Evolutionary conservation across 176 grass and related monocot genomes (phyloP).

Genomic region (Bothriochloa decipiens): DNA sequence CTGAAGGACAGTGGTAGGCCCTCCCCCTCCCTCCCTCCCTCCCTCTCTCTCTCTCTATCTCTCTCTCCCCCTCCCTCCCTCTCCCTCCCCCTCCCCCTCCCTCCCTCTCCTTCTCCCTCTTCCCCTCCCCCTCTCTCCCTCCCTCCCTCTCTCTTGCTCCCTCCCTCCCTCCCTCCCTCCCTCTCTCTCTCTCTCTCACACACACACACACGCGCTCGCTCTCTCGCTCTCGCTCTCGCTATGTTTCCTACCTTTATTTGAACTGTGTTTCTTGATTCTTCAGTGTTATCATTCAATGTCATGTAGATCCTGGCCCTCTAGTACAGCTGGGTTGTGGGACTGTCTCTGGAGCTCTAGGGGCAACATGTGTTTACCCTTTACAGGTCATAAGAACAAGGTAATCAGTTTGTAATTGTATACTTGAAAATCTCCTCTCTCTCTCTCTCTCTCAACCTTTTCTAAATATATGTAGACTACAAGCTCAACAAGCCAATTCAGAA

Average conservation of each 20-base stretch:
- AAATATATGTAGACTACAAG: constrained; percentile 89
- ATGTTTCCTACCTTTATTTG: constrained; percentile 21
- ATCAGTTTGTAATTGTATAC: constrained; percentile 19
- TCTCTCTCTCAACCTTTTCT: constrained; percentile 35
- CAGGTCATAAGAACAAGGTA: constrained; percentile 99
- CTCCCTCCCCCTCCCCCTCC: too few species aligned
- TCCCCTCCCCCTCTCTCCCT: too few species aligned
- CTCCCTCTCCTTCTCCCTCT: too few species aligned
- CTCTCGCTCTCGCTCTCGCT: too few species aligned
- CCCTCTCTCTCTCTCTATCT: too few species aligned
- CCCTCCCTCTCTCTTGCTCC: too few species aligned
- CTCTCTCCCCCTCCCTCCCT: too few species aligned
- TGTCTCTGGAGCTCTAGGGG: constrained; percentile 84
- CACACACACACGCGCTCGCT: too few species aligned
- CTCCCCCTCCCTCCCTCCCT: constrained; percentile 21
- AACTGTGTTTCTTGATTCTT: constrained; percentile 43
- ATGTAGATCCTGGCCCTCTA: constrained; percentile 91
- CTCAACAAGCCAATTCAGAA: constrained; percentile 72
- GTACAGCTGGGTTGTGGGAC: constrained; percentile 91
- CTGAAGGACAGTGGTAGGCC: constrained; percentile 78
- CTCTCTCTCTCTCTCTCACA: too few species aligned
- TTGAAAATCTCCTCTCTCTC: constrained; percentile 4
- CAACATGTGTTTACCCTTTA: constrained; percentile 96
- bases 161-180: too few species aligned
- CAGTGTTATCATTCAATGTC: constrained; percentile 18